Percentiles rank a stretch among this genome's conserved stretches.
These are phyloP conservation scores for Wickerhamiella australiensis DNA, from an alignment of 805 yeast genomes.

Conservation along the genomic window DNA sequence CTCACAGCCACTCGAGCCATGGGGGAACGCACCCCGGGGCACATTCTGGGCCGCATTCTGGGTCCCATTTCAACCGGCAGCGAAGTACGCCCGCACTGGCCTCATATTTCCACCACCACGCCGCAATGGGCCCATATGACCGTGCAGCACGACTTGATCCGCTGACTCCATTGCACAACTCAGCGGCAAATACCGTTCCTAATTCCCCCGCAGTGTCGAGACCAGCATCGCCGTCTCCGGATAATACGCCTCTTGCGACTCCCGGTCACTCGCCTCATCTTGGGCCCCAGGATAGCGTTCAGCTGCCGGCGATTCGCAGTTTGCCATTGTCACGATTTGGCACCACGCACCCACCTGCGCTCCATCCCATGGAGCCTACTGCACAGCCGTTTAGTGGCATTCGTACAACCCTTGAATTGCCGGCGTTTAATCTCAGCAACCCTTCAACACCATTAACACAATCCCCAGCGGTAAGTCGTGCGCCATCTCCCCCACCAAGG, in stretches of 20 bases:
- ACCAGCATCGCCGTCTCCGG: constrained; percentile 31
- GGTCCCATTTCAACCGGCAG: constrained; percentile 8
- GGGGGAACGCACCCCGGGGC: too few species aligned
- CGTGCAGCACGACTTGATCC: constrained; percentile 8
- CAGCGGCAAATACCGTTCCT: constrained; percentile 35
- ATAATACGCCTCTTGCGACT: constrained; percentile 35
- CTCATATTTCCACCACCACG: constrained; percentile 12
- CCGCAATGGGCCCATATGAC: constrained; percentile 12
- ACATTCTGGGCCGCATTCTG: too few species aligned
- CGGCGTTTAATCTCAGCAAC: constrained; percentile 4
- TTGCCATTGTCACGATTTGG: constrained; percentile 22
- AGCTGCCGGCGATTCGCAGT: constrained; percentile 31
- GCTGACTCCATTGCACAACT: constrained; percentile 13
- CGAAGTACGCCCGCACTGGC: constrained; percentile 13
- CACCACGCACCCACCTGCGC: constrained; percentile 7
- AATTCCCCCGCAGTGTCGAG: constrained; percentile 32
- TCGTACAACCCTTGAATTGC: constrained; percentile 12
- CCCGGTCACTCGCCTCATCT: constrained; percentile 37
- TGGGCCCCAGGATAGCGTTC: constrained; percentile 30
- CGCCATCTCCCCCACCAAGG: constrained; percentile 15
- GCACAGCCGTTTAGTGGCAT: constrained; percentile 12
- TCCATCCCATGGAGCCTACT: constrained; percentile 14
- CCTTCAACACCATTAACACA: constrained; percentile 11
- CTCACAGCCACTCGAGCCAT: too few species aligned
- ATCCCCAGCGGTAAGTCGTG: constrained; percentile 13